These are phyloP conservation scores for Auricularia auricula-judae DNA, from an alignment of 768 basidiomycete genomes.

Conservation along the genomic window DNA sequence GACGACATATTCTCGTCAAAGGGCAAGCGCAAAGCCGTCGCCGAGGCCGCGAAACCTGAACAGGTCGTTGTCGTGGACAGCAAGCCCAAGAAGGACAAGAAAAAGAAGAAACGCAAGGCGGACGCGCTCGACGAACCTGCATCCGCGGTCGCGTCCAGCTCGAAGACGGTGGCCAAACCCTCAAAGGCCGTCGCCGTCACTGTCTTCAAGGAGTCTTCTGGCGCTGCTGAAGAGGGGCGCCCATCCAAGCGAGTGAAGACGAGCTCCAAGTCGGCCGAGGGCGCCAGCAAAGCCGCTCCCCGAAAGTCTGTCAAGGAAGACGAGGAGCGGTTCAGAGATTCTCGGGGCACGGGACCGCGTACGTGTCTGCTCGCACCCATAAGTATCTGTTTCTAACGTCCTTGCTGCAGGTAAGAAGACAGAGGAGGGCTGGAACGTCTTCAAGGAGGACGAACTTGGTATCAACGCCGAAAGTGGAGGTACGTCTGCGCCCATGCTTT, in stretches of 20 bases:
- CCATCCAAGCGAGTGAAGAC: neutral
- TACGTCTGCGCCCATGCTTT: constrained; percentile 23
- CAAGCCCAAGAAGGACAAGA: constrained; percentile 37
- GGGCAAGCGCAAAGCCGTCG: constrained; percentile 13
- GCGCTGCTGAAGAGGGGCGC: neutral
- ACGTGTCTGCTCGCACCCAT: constrained; percentile 19
- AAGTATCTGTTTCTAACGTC: constrained; percentile 6
- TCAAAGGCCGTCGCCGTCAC: neutral
- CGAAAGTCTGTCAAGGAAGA: constrained; percentile 12
- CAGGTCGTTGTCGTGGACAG: constrained; percentile 21
- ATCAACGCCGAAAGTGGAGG: constrained; percentile 62
- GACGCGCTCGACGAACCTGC: constrained; percentile 8
- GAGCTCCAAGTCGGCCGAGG: neutral
- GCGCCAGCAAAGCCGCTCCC: neutral
- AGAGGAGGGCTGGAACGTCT: constrained; percentile 69
- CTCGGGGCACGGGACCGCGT: constrained; percentile 64
- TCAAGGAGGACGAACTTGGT: constrained; percentile 75
- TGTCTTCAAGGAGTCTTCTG: neutral
- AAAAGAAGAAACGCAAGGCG: constrained; percentile 18
- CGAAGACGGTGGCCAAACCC: neutral
- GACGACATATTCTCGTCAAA: constrained; percentile 72
- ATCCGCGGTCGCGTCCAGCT: neutral
- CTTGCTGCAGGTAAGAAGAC: constrained; percentile 54
- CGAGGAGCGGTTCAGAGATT: constrained; percentile 54
- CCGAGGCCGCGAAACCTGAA: constrained; percentile 5